A percentile compares a stretch with the other conserved stretches of the same genome.
phyloP scores from a whole-genome alignment of 768 basidiomycete species.

The Rhodotorula diobovata region DNA sequence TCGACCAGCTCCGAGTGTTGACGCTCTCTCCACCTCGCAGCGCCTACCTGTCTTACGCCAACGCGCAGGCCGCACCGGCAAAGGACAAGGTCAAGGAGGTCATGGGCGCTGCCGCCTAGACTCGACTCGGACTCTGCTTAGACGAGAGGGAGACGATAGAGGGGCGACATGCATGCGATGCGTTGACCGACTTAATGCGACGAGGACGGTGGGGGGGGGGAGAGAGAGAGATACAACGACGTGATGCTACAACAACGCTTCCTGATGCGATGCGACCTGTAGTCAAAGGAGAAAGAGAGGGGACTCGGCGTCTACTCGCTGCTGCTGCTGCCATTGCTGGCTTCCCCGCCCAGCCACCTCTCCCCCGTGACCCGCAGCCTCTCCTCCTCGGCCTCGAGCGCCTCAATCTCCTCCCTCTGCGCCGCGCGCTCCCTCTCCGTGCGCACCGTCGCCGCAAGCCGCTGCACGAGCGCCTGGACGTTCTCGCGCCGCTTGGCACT shows the following conservation, averaged over 20 bases:
- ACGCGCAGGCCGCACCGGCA: conserved; percentile 17
- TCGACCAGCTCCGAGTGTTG: not conserved
- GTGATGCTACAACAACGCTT: conserved; percentile 4
- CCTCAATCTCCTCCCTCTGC: conserved; percentile 67
- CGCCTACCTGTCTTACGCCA: conserved; percentile 37
- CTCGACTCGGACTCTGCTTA: not conserved
- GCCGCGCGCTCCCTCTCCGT: conserved; percentile 73
- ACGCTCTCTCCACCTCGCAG: conserved; percentile 6
- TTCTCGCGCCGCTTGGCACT: conserved; percentile 87
- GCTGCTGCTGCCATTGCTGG: not conserved
- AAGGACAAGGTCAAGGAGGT: conserved; percentile 17
- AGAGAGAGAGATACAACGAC: not conserved
- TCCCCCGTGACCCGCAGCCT: conserved; percentile 51
- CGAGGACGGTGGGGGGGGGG: too few species aligned
- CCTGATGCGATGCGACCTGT: not conserved
- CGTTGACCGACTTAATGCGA: too few species aligned
- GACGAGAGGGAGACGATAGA: not conserved
- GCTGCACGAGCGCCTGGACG: conserved; percentile 61
- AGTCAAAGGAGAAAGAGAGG: not conserved
- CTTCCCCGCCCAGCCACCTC: not conserved
- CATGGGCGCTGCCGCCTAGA: conserved; percentile 4
- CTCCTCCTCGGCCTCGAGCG: conserved; percentile 56
- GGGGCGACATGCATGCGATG: too few species aligned
- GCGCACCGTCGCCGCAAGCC: conserved; percentile 68
- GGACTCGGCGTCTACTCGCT: not conserved